Evolutionary conservation across 2,329 filamentous ascomycete genomes (phyloP), one percentile per base, ranked within the genome.

Genomic region (Microdochium paspali): DNA sequence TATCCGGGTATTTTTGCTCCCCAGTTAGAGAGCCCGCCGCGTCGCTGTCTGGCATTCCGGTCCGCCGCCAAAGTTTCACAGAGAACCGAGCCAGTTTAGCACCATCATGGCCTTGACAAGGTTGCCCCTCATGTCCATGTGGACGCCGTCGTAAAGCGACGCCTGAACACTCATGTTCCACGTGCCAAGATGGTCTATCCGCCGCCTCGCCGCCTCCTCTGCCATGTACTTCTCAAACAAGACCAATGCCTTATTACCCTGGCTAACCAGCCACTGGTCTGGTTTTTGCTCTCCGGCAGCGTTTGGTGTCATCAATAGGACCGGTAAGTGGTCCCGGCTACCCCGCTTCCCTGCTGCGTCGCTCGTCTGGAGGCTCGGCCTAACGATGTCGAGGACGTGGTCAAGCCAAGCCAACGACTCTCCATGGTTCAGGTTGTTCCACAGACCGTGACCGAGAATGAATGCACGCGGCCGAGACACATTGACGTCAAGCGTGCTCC

Each of bases 111-210:
- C 69, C 57, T 73, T 73, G 44, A 72, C 55, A 50, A 73, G 52
- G 57, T 73, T 74, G 1, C 70, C 71, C 47, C 59, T 66, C 60
- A 73, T 60, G 54, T 73, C 69, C 48, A 73, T 58, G 58, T 73
- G 69, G 44, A 73, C 70, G 3, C 69, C 69, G 58, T 74, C 71
- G 54, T 69, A 72, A 50, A 69, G 65, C 23, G 61, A 67, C n/a
- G 63, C 64, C 54, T 73, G 71, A 47, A 73, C 66, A 50, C 67
- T 72, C 68, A 72, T 73, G 51, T 73, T 74, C 69, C 70, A 74
- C 26, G 71, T 73, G 10, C 71, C 71, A 31, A 74, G 56, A 54
- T 71, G 66, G 49, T 73, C 70, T 20, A 73, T 56, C 1, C 67
- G 63, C 44, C 60, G 61, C 50, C 58, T 63, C 46, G 55, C 51